These are phyloP conservation scores for Mucor saturninus DNA, from an alignment of 371 early-diverging fungal species.

Conservation along the genomic window DNA sequence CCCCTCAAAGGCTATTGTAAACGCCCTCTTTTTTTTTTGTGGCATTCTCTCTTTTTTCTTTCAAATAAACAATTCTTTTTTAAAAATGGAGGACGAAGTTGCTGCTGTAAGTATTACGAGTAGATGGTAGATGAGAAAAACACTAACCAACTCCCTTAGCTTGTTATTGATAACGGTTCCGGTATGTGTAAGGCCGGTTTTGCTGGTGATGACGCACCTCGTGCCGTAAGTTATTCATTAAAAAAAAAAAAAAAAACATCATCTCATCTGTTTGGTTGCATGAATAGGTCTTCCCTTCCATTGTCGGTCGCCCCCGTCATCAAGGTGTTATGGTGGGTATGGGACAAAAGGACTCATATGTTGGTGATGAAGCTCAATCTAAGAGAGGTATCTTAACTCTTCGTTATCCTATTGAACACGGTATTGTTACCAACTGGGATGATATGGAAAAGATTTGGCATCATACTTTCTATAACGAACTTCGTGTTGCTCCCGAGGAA, in stretches of 20 bases:
- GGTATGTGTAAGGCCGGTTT: slow-evolving; percentile 99
- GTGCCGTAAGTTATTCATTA: slow-evolving; percentile 82
- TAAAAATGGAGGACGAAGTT: slow-evolving; percentile 81
- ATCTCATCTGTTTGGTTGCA: neutral
- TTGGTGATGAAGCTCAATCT: slow-evolving; percentile 99
- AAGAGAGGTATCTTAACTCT: slow-evolving; percentile 99
- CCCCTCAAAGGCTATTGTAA: neutral
- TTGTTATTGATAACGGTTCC: slow-evolving; percentile 98
- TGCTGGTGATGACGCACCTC: slow-evolving; percentile 99
- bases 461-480: slow-evolving; percentile 95
- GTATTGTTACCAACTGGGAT: slow-evolving; percentile 99
- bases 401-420: slow-evolving; percentile 99
- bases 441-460: slow-evolving; percentile 99
- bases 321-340: slow-evolving; percentile 99
- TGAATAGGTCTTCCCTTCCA: slow-evolving; percentile 94
- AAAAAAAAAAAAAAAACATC: slow-evolving; percentile 3
- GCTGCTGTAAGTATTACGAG: slow-evolving; percentile 76
- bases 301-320: slow-evolving; percentile 99
- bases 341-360: slow-evolving; percentile 99
- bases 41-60: neutral
- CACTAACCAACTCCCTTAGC: slow-evolving; percentile 37
- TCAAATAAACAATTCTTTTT: neutral
- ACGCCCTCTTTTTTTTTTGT: slow-evolving; percentile 27
- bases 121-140: neutral
- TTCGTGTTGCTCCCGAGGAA: slow-evolving; percentile 89